Base-by-base conservation (phyloP, 2,329 filamentous ascomycete species). In the Cordyceps tenuipes region DNA sequence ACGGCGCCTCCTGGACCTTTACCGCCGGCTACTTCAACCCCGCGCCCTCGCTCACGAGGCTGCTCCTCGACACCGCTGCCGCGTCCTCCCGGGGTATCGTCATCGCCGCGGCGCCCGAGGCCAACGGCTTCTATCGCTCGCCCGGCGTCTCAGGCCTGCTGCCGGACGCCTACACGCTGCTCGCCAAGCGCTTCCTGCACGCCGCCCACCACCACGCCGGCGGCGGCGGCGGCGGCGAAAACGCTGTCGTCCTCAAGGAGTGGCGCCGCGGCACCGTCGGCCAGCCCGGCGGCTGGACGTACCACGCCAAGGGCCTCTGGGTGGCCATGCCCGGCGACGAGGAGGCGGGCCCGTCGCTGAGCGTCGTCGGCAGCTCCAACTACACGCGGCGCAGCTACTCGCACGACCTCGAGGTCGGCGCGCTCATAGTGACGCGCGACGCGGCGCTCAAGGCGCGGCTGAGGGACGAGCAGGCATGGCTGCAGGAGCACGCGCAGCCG, bases 1-100 rank as follows among this genome's bases (percentile, higher is more conserved):
- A 79, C 10, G 81, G 83, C 39, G 89, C 89, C 0, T 87, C 85
- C 15, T 99, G 94, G 94, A 94, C 91, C 0, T 97, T 99, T 72
- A 97, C 94, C 0, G 94, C 94, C 0, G 94, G 94, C 57, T 99
- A 99, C 76, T 99, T 99, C 77, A 99, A 99, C 76, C 96, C 96
- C 60, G 91, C 91, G 7, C 88, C 91, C 0, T 85, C 87, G 4
- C 83, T 97, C 21, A 92, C 90, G 2, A 83, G 86, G 44, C 82
- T 96, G 0, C 79, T 99, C 0, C 84, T 99, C 36, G 79, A 36
- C 34, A 36, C 81, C 7, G 91, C 90, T 0, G 82, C 90, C 0
- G 82, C 85, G 1, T 88, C 87, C 0, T 73, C 76, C 1, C 80
- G 79, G 47, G 94, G 91, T 62, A 92, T 88, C 0, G 89, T 99